Evolutionary conservation across 164 flowering plant genomes (phyloP), one percentile per base, ranked within the genome.

Genomic region (Stephania cephalantha): DNA sequence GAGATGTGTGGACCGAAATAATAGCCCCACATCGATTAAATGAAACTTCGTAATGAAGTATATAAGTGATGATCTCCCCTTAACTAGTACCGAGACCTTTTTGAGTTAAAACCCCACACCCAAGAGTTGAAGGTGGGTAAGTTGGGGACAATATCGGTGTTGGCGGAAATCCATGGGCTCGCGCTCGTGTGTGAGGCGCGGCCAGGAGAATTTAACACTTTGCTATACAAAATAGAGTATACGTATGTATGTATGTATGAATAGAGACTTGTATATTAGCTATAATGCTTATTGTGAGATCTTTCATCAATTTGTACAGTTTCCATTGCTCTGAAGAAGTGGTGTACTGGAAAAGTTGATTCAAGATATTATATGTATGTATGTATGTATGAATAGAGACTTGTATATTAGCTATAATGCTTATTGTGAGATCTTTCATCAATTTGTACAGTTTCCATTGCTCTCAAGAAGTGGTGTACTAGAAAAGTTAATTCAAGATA

Each of bases 321-420:
- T 90, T 81, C 97, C 95, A 3, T 79, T 89, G 82, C 82, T 90
- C 9, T 89, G 92, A 3, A 85, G 88, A 83, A 90, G 95, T 74
- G 88, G 87, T 22, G 71, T 86, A 45, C 70, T 92, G 46, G 91
- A 85, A 78, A 84, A 82, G 46, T 75, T 83, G 11, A 82, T 92
- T 48, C 87, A 78, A 73, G 88, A 85, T 15, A 46, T 61, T n/a
- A n/a, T n/a, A 25, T 25, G 25, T 25, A 35, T 15, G 13, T 30
- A 30, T 71, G 9, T 15, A 17, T 76, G 8, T 1, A n/a, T 18
- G 66, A 22, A 61, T 1, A 61, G 55, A 71, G 29, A 17, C 9
- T 5, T 3, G 18, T 70, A 31, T 48, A 69, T 18, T 58, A 22
- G n/a, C 52, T 55, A 20, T 48, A 29, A 8, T 63, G 50, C 31